Evolutionary conservation across 306 rosid genomes (phyloP), one percentile per base, ranked within the genome.

Genomic region (Sechiopsis laciniata): DNA sequence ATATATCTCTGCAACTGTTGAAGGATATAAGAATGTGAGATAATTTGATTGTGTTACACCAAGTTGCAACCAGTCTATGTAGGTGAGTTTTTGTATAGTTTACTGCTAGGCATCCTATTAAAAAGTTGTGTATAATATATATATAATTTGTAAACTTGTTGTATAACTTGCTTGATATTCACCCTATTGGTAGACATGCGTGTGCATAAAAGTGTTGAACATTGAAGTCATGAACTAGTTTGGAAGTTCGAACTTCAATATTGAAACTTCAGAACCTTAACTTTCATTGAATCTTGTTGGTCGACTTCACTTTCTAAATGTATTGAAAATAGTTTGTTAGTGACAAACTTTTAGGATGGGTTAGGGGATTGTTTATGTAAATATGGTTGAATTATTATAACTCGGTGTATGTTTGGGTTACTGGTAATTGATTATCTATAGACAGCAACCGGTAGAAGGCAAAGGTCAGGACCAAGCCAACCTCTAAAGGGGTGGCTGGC

Each of bases 141-240:
- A 26, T 26, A 26, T 26, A 26, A 26, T 26, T 26, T 26, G 29
- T 26, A 26, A n/a, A n/a, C n/a, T n/a, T n/a, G n/a, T n/a, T 26
- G 1, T 2, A 26, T 1, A 26, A 26, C 29, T 26, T 26, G 29
- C 1, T 26, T 26, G 29, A 26, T 26, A 26, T n/a, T n/a, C n/a
- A n/a, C n/a, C n/a, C n/a, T 8, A 35, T 63, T 63, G 69, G 69
- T 63, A 63, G 69, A 8, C 45, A 63, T 63, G 69, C 22, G 50
- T 35, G 69, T 9, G 21, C 6, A 63, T 17, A 62, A 5, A 32
- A 63, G 7, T 63, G 69, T 63, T 62, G 15, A 7, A 20, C 68
- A 62, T 62, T 46, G 2, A 2, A 32, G 69, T 35, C 22, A 35
- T 63, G 50, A 63, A 63, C 15, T 17, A 62, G 48, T 48, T 62